Base-by-base conservation (phyloP, 2,329 filamentous ascomycete genomes). In the Aspergillus hiratsukae region DNA sequence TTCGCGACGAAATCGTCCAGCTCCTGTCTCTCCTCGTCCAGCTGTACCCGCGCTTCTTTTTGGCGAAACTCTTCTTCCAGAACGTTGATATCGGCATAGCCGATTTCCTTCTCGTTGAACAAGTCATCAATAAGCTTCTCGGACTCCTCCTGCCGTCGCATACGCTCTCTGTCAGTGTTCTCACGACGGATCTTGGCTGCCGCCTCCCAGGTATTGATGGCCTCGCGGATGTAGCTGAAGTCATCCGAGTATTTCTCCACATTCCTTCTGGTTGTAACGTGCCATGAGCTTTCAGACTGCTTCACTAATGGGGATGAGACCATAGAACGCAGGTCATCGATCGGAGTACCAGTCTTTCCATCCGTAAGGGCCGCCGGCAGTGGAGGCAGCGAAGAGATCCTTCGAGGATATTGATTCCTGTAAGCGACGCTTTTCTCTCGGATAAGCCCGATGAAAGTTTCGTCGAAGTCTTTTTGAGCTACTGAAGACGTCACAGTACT, bases 81-180 rank as follows among this genome's bases (percentile, higher is more conserved):
- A 17, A 74, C 74, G 40, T 78, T 78, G 61, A 84, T 81, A 50
- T 84, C 81, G 11, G 80, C 80, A 65, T 84, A 84, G 0, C 80
- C 81, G 48, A 84, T 83, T 60, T 83, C 78, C 54, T 83, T 78
- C 50, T 76, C 76, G 59, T 84, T 79, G 69, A 83, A 84, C 1
- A 84, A 71, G 1, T 75, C 73, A 59, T 84, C 80, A 31, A 81
- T 81, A 49, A 76, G 74, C n/a, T 69, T 70, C 61, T 83, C 80
- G 2, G 76, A 80, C 58, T 81, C 77, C 54, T 80, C 77, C 64
- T 81, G 79, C 14, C 82, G 78, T 53, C 68, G 68, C 56, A 74
- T 73, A 3, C 81, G 79, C 41, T 80, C 79, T 27, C 71, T 70
- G 9, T 82, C 80, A 35, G 80, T 66, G 55, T 76, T 73, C 31